These are phyloP conservation scores for Pseudocercospora musae DNA, from an alignment of 2,329 filamentous ascomycete genomes.

Conservation along the genomic window DNA sequence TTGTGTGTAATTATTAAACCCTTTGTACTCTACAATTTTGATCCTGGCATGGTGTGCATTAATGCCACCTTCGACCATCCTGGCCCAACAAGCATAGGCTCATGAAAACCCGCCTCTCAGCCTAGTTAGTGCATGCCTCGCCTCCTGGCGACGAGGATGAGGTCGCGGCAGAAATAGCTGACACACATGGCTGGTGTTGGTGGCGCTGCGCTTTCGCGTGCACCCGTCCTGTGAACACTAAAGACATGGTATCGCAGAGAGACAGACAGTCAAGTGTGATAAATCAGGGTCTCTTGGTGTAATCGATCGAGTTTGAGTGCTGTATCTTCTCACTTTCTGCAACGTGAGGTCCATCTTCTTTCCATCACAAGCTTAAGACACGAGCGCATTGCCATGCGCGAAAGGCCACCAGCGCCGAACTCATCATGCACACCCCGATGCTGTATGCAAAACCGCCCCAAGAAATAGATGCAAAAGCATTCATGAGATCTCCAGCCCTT, in stretches of 20 bases:
- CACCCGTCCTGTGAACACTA: no score
- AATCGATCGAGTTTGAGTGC: no score
- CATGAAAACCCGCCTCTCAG: not conserved
- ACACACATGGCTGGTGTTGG: not conserved
- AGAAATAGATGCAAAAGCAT: not conserved
- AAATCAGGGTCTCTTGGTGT: no score
- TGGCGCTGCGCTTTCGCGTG: not conserved
- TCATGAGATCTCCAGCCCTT: not conserved
- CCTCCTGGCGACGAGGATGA: not conserved
- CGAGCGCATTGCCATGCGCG: not conserved
- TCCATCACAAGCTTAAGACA: not conserved
- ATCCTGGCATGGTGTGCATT: not conserved
- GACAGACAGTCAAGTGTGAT: not conserved
- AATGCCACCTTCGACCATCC: not conserved
- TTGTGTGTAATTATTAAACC: not conserved
- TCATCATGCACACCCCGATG: not conserved
- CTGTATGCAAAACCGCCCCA: not conserved
- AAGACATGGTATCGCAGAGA: not conserved
- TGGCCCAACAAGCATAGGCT: not conserved
- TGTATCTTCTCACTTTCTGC: not conserved
- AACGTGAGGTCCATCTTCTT: not conserved
- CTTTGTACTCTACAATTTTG: not conserved
- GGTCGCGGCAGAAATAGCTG: not conserved
- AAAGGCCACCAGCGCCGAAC: not conserved
- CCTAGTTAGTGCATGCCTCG: no score